Conservation (phyloP, 2,329 filamentous ascomycete species). For the Penicillium sp. region DNA sequence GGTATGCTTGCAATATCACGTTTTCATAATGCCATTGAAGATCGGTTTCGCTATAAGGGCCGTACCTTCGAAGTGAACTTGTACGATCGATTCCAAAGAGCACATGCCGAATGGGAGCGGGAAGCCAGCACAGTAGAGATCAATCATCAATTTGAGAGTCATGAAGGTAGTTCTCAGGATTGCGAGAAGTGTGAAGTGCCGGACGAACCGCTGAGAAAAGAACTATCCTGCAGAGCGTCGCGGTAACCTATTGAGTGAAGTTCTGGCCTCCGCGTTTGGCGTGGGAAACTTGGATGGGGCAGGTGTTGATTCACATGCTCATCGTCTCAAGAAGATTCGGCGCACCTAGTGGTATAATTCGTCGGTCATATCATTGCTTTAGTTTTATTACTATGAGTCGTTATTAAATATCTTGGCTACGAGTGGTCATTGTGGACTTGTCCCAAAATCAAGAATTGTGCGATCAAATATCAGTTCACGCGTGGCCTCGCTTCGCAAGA, state of each 20-base stretch:
- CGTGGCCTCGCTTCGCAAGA: conserved; percentile 3
- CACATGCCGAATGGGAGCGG: conserved; percentile 1
- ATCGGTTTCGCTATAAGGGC: conserved; percentile 12
- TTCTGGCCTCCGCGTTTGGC: too few relatives aligned
- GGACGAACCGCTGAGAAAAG: conserved; percentile 7
- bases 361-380: too few relatives aligned
- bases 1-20: not conserved
- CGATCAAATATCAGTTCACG: conserved; percentile 7
- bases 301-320: too few relatives aligned
- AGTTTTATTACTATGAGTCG: too few relatives aligned
- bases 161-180: conserved; percentile 3
- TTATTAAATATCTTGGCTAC: not conserved
- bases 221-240: conserved; percentile 3
- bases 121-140: conserved; percentile 4
- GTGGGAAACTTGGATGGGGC: too few relatives aligned
- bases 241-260: conserved; percentile 1
- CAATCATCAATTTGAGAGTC: not conserved
- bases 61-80: conserved; percentile 10
- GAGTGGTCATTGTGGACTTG: conserved; percentile 7
- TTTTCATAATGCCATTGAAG: conserved; percentile 12
- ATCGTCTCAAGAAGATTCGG: too few relatives aligned
- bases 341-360: too few relatives aligned
- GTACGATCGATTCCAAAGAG: conserved; percentile 11
- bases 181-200: conserved; percentile 6
- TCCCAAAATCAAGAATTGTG: conserved; percentile 8